Percentiles rank a stretch among this genome's conserved stretches.
phyloP scores from a whole-genome alignment of 306 rosid species.

The Prunus padus region DNA sequence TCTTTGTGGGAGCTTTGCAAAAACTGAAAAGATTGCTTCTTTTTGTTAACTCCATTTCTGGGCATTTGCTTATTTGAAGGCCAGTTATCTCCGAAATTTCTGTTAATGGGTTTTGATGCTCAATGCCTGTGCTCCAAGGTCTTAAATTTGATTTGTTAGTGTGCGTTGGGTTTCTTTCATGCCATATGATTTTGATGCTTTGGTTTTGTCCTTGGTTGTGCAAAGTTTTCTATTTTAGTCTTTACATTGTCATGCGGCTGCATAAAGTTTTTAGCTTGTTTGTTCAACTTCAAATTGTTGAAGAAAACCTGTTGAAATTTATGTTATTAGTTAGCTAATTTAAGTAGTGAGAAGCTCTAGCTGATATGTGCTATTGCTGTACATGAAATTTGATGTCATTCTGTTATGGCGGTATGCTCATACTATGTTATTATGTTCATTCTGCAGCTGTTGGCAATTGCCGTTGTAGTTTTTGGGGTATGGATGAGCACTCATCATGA shows the following conservation, averaged over 20 bases:
- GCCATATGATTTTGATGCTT: neutral
- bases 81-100: constrained; percentile 14
- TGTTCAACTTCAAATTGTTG: neutral
- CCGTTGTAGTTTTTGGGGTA: constrained; percentile 73
- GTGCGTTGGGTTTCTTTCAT: constrained; percentile 2
- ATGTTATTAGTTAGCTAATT: neutral
- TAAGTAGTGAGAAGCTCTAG: neutral
- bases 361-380: constrained; percentile 2
- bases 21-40: neutral
- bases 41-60: neutral
- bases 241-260: neutral
- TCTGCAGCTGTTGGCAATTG: constrained; percentile 70
- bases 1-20: neutral
- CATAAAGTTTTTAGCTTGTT: neutral
- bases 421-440: constrained; percentile 18
- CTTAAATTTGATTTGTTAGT: neutral
- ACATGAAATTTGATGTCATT: neutral
- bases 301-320: neutral
- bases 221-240: neutral
- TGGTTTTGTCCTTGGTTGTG: neutral
- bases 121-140: neutral
- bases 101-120: constrained; percentile 22
- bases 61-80: neutral
- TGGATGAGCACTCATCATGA: constrained; percentile 93
- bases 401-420: neutral